A percentile compares a stretch with the other conserved stretches of the same genome.
phyloP scores from a whole-genome alignment of 1,284 basidiomycete species.

The Sanghuangporus sanghuang region DNA sequence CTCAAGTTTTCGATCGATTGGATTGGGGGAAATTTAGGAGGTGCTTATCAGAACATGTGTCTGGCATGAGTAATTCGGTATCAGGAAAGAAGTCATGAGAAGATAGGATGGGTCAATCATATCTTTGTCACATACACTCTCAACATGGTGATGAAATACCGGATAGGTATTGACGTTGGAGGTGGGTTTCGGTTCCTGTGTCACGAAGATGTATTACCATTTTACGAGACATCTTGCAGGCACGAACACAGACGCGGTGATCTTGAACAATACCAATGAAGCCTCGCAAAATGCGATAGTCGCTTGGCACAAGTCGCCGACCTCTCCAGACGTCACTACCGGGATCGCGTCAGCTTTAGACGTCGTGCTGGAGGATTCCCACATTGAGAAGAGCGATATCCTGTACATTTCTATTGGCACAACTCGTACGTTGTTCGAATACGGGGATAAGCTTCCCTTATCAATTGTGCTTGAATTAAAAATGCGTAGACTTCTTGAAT shows the following conservation, averaged over 20 bases:
- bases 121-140: background rate
- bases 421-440: constrained; percentile 28
- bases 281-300: constrained; percentile 36
- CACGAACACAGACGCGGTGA: constrained; percentile 48
- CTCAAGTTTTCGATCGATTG: no score
- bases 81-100: background rate
- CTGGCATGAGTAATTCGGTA: background rate
- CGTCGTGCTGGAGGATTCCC: constrained; percentile 33
- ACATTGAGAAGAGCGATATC: constrained; percentile 30
- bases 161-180: constrained; percentile 46
- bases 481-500: constrained; percentile 38
- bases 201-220: background rate
- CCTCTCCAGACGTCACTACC: constrained; percentile 45
- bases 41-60: no score
- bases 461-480: background rate
- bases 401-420: constrained; percentile 44
- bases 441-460: background rate
- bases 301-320: constrained; percentile 46
- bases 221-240: constrained; percentile 25
- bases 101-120: background rate
- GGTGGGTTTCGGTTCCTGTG: constrained; percentile 24
- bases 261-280: constrained; percentile 39
- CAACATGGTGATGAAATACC: constrained; percentile 13
- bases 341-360: constrained; percentile 46
- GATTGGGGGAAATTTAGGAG: no score